Base-by-base conservation (phyloP, 805 yeast species). In the Hanseniaspora pseudoguilliermondii region DNA sequence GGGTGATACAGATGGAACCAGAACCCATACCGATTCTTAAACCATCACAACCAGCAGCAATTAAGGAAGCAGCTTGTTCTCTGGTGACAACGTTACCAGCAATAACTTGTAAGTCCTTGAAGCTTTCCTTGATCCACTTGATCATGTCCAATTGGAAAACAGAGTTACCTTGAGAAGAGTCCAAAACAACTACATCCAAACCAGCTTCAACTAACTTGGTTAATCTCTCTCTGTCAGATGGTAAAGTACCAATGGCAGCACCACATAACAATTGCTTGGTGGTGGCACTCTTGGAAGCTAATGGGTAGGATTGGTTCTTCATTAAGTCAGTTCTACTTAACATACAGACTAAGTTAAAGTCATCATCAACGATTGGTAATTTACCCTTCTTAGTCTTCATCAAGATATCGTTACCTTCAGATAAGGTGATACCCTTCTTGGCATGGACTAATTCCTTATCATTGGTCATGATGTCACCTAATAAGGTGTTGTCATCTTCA, bases 11-110 rank as follows among this genome's bases (percentile, higher is more conserved):
- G 71, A 95, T 95, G 60, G 97, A 88, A 67, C 98, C 98, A 36
- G 97, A 87, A 69, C 98, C 98, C 98, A 93, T 93, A 76, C 98
- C 98, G 64, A 93, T 91, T 80, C 97, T 88, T 66, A 93, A 78
- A 71, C 90, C 97, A 71, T 93, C 98, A 54, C 95, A 96, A 74
- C 98, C 98, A 54, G 95, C 96, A 65, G 79, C 84, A 66, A 89
- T 91, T 68, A 93, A 79, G 67, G 81, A 78, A 59, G 98, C 98
- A 63, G 98, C 97, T 78, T 93, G 98, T 73, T 91, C 98, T 73
- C 98, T 85, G 63, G 97, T 90, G 59, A 90, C 97, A 66, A 93
- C 98, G 70, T 93, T 93, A 79, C 98, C 98, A 59, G 95, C 98
- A 73, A 93, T 82, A 62, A 93, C 86, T 73, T 93, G 81, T 66